Percentiles rank a stretch among this genome's conserved stretches.
Evolutionary conservation across 305 asterid genomes (phyloP).

Genomic region (Solanum hybrid): DNA sequence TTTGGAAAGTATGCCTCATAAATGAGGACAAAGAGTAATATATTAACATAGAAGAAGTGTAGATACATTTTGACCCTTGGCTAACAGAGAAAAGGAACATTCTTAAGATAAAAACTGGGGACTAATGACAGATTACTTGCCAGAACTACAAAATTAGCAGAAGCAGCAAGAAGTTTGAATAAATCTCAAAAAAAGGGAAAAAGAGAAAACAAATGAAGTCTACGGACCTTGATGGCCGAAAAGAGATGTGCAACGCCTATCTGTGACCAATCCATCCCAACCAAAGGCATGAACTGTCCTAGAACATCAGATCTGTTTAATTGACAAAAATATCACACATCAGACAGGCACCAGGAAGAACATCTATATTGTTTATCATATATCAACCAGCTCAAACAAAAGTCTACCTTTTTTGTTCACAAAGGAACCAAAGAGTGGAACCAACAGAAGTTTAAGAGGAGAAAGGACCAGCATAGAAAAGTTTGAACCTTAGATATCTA

Average conservation of each 20-base stretch:
- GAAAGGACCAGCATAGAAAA: background rate
- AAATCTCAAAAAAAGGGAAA: background rate
- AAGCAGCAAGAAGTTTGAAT: background rate
- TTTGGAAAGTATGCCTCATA: background rate
- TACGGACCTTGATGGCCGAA: constrained; percentile 83
- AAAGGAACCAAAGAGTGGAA: background rate
- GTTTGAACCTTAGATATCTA: background rate
- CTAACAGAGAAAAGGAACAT: background rate
- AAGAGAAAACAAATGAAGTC: background rate
- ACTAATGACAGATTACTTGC: background rate
- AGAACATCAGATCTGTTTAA: constrained; percentile 81
- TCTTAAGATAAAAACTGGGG: background rate
- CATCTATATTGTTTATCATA: background rate
- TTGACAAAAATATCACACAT: constrained; percentile 5
- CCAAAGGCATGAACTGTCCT: constrained; percentile 96
- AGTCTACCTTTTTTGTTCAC: background rate
- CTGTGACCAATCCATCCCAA: constrained; percentile 97
- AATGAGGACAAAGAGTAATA: background rate
- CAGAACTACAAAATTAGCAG: background rate
- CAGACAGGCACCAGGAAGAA: background rate
- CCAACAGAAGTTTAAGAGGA: background rate
- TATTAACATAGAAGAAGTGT: background rate
- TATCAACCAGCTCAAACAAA: background rate
- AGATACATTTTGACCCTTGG: background rate
- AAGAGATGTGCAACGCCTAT: constrained; percentile 88